Conservation (phyloP, 805 yeast genomes). For the Cyberlindnera mycetangii region DNA sequence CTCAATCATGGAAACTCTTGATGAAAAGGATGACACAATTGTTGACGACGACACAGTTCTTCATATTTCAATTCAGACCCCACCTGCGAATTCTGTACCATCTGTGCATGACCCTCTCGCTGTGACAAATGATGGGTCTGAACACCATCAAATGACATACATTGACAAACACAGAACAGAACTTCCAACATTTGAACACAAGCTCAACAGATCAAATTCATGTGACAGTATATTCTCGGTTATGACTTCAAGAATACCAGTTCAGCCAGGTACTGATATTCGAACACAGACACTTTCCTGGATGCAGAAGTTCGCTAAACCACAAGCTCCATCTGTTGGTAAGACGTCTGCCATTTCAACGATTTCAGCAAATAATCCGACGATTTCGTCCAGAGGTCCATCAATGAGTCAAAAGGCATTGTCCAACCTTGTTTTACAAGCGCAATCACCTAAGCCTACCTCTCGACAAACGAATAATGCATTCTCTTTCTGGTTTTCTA, state of each 20-base stretch:
- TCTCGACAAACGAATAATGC: conserved; percentile 4
- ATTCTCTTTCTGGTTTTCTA: conserved; percentile 15
- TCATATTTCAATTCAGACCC: not conserved
- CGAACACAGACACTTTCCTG: conserved; percentile 26
- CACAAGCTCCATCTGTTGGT: conserved; percentile 1
- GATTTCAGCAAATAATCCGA: conserved; percentile 5
- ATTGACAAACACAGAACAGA: not conserved
- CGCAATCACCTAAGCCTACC: conserved; percentile 7
- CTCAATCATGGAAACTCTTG: not conserved
- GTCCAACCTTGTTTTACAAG: conserved; percentile 15
- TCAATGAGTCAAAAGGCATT: conserved; percentile 11
- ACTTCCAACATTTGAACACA: conserved; percentile 24
- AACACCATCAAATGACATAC: not conserved
- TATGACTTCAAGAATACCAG: conserved; percentile 23
- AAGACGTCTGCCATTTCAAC: conserved; percentile 11
- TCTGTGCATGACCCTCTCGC: not conserved
- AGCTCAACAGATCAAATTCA: conserved; percentile 29
- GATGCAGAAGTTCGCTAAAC: conserved; percentile 25
- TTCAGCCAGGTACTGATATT: conserved; percentile 21
- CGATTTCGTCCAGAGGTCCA: conserved; percentile 5
- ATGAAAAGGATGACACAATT: not conserved
- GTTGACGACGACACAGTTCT: conserved; percentile 1
- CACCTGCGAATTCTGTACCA: not conserved
- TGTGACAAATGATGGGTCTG: not conserved
- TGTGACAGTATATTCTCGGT: conserved; percentile 29